Evolutionary conservation across 2,329 filamentous ascomycete genomes (phyloP), one percentile per base, ranked within the genome.

Genomic region (Mariannaea elegans): DNA sequence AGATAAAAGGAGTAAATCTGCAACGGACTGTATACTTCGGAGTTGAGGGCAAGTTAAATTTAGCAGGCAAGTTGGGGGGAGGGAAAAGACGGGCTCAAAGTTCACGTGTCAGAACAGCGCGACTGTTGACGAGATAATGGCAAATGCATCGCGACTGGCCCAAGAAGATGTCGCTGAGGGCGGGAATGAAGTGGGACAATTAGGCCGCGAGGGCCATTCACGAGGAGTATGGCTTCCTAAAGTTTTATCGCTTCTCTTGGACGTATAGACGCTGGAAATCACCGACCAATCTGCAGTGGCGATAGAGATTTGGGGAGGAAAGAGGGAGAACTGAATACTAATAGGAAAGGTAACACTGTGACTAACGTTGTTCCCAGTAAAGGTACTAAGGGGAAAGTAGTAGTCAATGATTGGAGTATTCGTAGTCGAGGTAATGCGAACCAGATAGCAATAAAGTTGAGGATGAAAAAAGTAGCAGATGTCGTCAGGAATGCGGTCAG

Each of bases 81-180:
- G 12, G 54, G 47, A 23, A 41, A 58, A 36, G 49, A 53, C 16
- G 19, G 32, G 8, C 49, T 24, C 19, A 13, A 44, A 45, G 51
- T 65, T 70, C 61, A 71, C 54, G 57, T 68, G 50, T 68, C 57
- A 64, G 63, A 59, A 38, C 56, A 57, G 53, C 42, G 52, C 51
- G 46, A 48, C 45, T 46, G 58, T 49, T 50, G 31, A 59, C 47
- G 53, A 44, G 53, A 64, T 29, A 42, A 60, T 61, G 58, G 51
- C 49, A 64, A 49, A 53, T 62, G 67, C 68, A 71, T 71, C 51
- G 62, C 64, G 61, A 61, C 51, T 52, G 23, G 44, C 29, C 7
- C 42, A n/a, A 32, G 52, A 61, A 57, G 50, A 44, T 10, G 55
- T 49, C 18, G n/a, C 18, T 39, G 38, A 16, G 42, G 31, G 7